Evolutionary conservation across 192 early-diverging fungal species (phyloP), one percentile per base, ranked within the genome.

Genomic region (Backusella tarrabulga): DNA sequence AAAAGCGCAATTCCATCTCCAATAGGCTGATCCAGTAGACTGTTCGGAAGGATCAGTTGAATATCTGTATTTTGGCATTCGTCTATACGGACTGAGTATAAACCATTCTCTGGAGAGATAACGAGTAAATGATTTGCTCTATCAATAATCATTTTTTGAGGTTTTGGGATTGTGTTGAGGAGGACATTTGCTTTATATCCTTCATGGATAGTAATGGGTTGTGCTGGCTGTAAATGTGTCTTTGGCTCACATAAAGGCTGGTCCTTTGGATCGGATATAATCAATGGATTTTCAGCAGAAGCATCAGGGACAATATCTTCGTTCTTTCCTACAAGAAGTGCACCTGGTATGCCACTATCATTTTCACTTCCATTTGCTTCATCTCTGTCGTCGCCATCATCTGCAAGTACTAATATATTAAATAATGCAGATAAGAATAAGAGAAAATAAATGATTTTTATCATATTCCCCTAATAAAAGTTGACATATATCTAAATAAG

Each of bases 81-180:
- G 63, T 80, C 79, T 71, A 76, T 73, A 34, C 79, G 75, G 1
- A 80, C 17, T n/a, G 75, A 77, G 38, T 80, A 80, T 14, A 80
- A 21, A 1, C 56, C 56, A 26, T 80, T 42, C 8, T 72, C 74
- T 19, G 63, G 71, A 44, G 75, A 67, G 7, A 80, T 46, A 23
- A 80, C 74, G 34, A 80, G 71, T 6, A 76, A 36, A 46, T 80
- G 79, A 21, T 77, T 80, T 21, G 72, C 74, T 32, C 71, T 70
- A 32, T 80, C 79, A 0, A 70, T 52, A 21, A 73, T 54, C 5
- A 76, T 63, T 17, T 72, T 72, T 42, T 72, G 56, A 38, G 79
- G 79, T 19, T 76, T 72, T 42, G 73, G 35, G n/a, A 80, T 52
- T n/a, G 15, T 35, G 29, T 80, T 80, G n/a, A 69, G 32, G 12